Evolutionary conservation across 1,284 basidiomycete species (phyloP).

Genomic region (Trichosporon inkin): DNA sequence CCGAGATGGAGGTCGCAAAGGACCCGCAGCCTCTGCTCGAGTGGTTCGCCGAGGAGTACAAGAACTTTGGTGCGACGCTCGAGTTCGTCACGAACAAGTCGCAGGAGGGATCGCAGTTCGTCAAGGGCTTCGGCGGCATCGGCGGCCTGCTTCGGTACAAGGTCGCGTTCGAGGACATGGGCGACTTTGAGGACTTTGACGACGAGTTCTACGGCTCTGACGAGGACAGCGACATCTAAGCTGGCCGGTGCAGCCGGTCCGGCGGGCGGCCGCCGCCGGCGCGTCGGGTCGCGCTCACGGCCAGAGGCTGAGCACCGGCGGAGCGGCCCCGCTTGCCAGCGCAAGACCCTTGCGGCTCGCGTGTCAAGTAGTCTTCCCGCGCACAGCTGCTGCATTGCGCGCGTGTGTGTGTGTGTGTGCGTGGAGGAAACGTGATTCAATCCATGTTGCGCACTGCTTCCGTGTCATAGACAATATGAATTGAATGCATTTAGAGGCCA

Average conservation of each 20-base stretch:
- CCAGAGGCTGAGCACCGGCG: background rate
- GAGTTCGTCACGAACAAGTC: slow-evolving; percentile 65
- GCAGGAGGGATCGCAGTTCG: slow-evolving; percentile 98
- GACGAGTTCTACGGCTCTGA: slow-evolving; percentile 53
- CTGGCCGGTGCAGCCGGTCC: background rate
- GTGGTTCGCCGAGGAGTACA: slow-evolving; percentile 99
- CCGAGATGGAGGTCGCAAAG: slow-evolving; percentile 84
- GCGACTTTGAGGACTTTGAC: slow-evolving; percentile 59
- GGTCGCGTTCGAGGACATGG: slow-evolving; percentile 81
- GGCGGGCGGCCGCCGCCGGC: background rate
- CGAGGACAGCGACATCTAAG: slow-evolving; percentile 39
- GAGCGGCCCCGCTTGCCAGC: background rate
- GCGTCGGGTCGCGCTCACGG: background rate
- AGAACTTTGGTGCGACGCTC: slow-evolving; percentile 90
- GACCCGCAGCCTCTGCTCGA: slow-evolving; percentile 84
- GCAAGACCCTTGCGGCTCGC: background rate
- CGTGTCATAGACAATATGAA: background rate
- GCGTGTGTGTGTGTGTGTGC: background rate
- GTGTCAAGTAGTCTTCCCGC: background rate
- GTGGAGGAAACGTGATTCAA: background rate
- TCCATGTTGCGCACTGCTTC: background rate
- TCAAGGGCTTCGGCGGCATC: slow-evolving; percentile 97
- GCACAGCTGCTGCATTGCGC: background rate
- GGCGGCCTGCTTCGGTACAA: slow-evolving; percentile 90
- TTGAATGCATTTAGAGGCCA: slow-evolving; percentile 3